A percentile compares a stretch with the other conserved stretches of the same genome.
Evolutionary conservation across 306 rosid genomes (phyloP).

Genomic region (Bauhinia variegata): DNA sequence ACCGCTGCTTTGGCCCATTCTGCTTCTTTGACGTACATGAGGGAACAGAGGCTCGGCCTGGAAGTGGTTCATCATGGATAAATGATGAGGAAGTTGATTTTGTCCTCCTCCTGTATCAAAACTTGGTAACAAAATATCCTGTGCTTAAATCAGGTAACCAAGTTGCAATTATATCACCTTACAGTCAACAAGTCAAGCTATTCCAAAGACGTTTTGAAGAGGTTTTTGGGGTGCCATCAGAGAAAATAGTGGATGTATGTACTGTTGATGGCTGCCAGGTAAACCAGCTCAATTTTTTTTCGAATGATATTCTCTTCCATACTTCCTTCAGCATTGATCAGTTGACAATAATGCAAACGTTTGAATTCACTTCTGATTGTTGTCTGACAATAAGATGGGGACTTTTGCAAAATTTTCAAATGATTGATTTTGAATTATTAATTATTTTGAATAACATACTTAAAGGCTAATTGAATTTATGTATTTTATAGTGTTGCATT

Average conservation of each 20-base stretch:
- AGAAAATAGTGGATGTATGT: conserved; percentile 78
- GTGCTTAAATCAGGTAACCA: conserved; percentile 72
- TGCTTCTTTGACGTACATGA: conserved; percentile 82
- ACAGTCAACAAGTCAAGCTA: conserved; percentile 81
- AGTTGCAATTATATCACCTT: conserved; percentile 86
- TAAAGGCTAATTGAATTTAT: conserved; percentile 4
- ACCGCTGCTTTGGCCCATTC: conserved; percentile 87
- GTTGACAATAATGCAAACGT: conserved; percentile 1
- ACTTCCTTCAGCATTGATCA: conserved; percentile 7
- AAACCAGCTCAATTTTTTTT: conserved; percentile 33
- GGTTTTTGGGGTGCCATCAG: conserved; percentile 72
- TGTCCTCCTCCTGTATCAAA: conserved; percentile 74
- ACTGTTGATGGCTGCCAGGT: conserved; percentile 99
- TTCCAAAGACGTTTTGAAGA: conserved; percentile 72
- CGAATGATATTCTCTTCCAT: conserved; percentile 9
- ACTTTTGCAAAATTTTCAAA: not conserved
- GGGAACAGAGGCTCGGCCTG: conserved; percentile 69
- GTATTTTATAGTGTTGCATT: conserved; percentile 4
- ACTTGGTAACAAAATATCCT: conserved; percentile 68
- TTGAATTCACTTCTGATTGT: conserved; percentile 30
- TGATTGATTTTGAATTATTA: conserved; percentile 7
- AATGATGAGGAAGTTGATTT: conserved; percentile 84
- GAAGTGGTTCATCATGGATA: conserved; percentile 84
- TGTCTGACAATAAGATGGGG: not conserved
- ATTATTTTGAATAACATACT: conserved; percentile 7